Evolutionary conservation across 129 eudicot species (phyloP), one percentile per base, ranked within the genome.

Genomic region (Pseudognaphalium luteoalbum): DNA sequence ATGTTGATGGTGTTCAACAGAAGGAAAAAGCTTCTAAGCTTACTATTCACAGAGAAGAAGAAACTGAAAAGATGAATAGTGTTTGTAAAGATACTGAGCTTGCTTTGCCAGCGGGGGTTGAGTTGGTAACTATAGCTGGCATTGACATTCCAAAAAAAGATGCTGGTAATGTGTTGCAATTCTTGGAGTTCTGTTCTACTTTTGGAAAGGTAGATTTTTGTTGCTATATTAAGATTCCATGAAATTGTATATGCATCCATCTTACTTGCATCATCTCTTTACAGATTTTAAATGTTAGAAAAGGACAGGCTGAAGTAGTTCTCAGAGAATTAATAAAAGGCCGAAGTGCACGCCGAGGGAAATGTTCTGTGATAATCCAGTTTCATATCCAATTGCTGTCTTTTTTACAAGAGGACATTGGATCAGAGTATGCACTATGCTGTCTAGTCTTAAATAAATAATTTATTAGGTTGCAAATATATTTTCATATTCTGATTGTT

Each of bases 131-230:
- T 20, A 82, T 92, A 15, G 82, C 78, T 80, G 88, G 86, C 4
- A 75, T 86, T 77, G 90, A 90, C 61, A 39, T 92, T 8, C 85
- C 81, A 14, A 77, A 85, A 5, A 84, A 83, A 79, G 94, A 90
- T 81, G 88, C 79, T 61, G 94, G 96, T 25, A 80, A 86, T 32
- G 94, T 88, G 1, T 76, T 92, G 80, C 96, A 92, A 44, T 90
- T 92, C 30, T 58, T 92, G 42, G 93, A 92, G 76, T 92, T 92
- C 64, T 89, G 98, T 84, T 75, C 87, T 54, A 81, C 83, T 65
- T 92, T 89, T 83, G 94, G 90, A 52, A 84, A 90, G 98, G 98
- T 80, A 90, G 70, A 32, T 17, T 60, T 25, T 17, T 44, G 41
- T 51, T 74, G 10, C 9, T 34, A 6, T 19, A 34, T 6, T 11